Percentiles rank a stretch among this genome's conserved stretches.
Conservation (phyloP, 2,329 filamentous ascomycete genomes). For the Fusarium duplospermum region DNA sequence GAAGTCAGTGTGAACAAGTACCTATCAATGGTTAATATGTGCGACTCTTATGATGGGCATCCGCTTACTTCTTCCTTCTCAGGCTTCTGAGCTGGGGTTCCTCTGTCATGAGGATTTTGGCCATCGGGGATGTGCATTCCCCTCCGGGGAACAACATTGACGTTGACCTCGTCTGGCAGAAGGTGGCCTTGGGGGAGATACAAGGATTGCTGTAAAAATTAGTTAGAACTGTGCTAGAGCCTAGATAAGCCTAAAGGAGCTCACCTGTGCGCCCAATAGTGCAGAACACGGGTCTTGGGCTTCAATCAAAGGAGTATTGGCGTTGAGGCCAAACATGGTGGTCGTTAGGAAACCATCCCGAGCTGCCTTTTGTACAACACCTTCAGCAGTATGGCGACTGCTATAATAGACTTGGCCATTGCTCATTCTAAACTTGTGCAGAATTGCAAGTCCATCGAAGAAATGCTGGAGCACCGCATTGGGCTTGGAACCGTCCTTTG, state of each 20-base stretch:
- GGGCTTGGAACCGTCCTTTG: neutral
- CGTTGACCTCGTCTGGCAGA: neutral
- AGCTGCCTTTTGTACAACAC: neutral
- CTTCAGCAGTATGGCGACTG: neutral
- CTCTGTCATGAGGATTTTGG: neutral
- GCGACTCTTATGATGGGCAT: rapidly evolving
- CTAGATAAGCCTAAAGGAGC: neutral
- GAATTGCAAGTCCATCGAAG: neutral
- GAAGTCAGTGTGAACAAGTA: neutral
- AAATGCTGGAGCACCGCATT: neutral
- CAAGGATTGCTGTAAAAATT: neutral
- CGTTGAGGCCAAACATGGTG: neutral
- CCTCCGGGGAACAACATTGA: neutral
- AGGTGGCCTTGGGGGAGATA: neutral
- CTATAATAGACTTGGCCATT: neutral
- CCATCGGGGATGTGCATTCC: neutral
- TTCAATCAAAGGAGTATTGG: neutral
- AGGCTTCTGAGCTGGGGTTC: neutral
- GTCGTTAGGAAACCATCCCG: neutral
- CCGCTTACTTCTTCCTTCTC: neutral
- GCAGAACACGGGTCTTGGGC: neutral
- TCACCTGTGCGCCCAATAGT: neutral
- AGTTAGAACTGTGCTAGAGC: neutral
- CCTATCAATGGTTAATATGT: neutral
- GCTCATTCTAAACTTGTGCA: neutral